A percentile compares a stretch with the other conserved stretches of the same genome.
Conservation (phyloP, 176 grass and related monocot genomes). For the Carex scoparia region DNA sequence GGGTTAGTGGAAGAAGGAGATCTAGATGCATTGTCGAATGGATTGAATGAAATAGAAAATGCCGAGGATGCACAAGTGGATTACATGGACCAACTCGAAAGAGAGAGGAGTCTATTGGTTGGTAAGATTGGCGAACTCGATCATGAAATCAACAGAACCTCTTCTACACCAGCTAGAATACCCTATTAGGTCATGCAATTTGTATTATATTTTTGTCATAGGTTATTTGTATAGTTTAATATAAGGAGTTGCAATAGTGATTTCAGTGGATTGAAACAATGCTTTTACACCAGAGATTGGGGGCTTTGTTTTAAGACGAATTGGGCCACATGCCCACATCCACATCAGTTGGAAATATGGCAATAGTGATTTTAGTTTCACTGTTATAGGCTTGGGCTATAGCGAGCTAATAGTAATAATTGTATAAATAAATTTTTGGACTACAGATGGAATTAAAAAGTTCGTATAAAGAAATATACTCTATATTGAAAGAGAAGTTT, state of each 20-base stretch:
- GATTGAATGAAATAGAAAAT: slow-evolving; percentile 63
- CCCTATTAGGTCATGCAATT: neutral
- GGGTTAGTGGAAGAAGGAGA: slow-evolving; percentile 65
- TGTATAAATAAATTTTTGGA: neutral
- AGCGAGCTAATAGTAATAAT: neutral
- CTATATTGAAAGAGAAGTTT: neutral
- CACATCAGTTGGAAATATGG: neutral
- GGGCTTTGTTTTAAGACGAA: neutral
- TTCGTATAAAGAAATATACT: neutral
- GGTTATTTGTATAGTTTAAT: neutral
- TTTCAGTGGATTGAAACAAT: neutral
- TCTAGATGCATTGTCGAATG: slow-evolving; percentile 45
- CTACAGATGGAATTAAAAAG: neutral
- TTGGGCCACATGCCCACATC: neutral
- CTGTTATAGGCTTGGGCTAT: neutral
- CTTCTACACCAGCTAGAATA: slow-evolving; percentile 46
- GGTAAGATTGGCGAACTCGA: slow-evolving; percentile 58
- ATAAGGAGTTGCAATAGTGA: neutral
- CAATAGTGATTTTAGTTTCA: no score
- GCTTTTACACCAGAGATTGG: neutral
- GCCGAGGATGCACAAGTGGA: slow-evolving; percentile 53
- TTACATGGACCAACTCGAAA: slow-evolving; percentile 65
- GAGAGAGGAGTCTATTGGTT: slow-evolving; percentile 54
- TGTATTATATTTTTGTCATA: neutral
- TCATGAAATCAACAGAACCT: slow-evolving; percentile 55